These are phyloP conservation scores for Stropharia rugosoannulata DNA, from an alignment of 768 basidiomycete genomes.

Conservation along the genomic window DNA sequence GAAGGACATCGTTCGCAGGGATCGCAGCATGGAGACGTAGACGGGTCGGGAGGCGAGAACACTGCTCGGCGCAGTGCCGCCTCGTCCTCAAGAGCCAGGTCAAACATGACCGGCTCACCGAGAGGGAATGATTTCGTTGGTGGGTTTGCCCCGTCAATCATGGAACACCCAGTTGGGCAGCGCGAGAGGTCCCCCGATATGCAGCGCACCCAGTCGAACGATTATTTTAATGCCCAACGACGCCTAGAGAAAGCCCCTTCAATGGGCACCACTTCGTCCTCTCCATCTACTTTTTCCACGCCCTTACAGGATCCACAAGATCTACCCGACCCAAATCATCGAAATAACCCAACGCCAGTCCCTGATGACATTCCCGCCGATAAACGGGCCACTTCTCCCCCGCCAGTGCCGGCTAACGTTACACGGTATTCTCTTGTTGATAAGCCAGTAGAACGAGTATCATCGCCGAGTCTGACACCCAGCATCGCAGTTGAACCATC, in stretches of 20 bases:
- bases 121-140: constrained; percentile 50
- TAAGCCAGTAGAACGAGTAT: constrained; percentile 46
- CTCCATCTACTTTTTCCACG: constrained; percentile 2
- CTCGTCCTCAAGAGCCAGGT: constrained; percentile 30
- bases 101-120: constrained; percentile 2
- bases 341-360: constrained; percentile 5
- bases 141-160: constrained; percentile 41
- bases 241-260: constrained; percentile 17
- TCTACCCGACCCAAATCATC: constrained; percentile 2
- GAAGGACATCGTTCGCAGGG: constrained; percentile 50
- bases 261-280: constrained; percentile 7
- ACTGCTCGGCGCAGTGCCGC: constrained; percentile 33
- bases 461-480: constrained; percentile 38
- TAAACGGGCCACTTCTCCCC: constrained; percentile 24
- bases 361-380: constrained; percentile 18
- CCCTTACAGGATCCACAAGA: constrained; percentile 9
- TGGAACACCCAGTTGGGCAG: constrained; percentile 24
- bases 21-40: constrained; percentile 40
- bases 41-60: constrained; percentile 39
- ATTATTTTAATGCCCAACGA: constrained; percentile 16
- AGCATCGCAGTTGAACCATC: constrained; percentile 54
- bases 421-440: constrained; percentile 83
- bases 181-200: constrained; percentile 12
- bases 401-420: constrained; percentile 61
- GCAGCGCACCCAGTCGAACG: constrained; percentile 10